phyloP scores from a whole-genome alignment of 805 yeast genomes.

The Candida xiaguanensis region DNA sequence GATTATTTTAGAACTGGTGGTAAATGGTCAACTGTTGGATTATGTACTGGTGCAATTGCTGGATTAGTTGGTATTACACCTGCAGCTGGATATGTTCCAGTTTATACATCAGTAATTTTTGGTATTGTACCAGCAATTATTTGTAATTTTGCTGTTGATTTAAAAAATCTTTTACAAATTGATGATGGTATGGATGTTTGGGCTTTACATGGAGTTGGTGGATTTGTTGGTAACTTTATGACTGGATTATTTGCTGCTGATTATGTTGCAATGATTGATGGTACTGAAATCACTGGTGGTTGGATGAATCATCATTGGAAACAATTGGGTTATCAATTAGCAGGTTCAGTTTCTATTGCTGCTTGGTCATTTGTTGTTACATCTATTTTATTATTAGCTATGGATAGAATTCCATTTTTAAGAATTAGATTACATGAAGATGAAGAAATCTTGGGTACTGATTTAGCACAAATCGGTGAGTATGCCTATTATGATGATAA shows the following conservation, averaged over 20 bases:
- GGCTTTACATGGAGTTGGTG: slow-evolving; percentile 93
- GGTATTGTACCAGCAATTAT: slow-evolving; percentile 74
- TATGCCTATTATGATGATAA: slow-evolving; percentile 67
- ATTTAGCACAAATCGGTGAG: slow-evolving; percentile 88
- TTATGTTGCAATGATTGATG: slow-evolving; percentile 83
- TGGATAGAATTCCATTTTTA: slow-evolving; percentile 78
- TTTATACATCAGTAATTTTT: slow-evolving; percentile 81
- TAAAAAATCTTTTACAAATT: slow-evolving; percentile 65
- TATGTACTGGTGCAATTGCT: slow-evolving; percentile 90
- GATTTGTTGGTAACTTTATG: slow-evolving; percentile 73
- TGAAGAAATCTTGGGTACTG: slow-evolving; percentile 86
- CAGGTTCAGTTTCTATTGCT: slow-evolving; percentile 68
- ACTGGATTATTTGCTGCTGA: slow-evolving; percentile 93
- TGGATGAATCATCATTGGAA: slow-evolving; percentile 80
- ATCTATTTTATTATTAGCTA: slow-evolving; percentile 55
- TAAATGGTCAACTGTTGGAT: slow-evolving; percentile 90
- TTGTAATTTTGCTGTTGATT: slow-evolving; percentile 83
- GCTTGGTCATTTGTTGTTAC: slow-evolving; percentile 77
- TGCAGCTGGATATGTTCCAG: slow-evolving; percentile 94
- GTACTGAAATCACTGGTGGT: slow-evolving; percentile 72
- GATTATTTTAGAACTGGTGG: slow-evolving; percentile 84
- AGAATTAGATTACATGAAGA: slow-evolving; percentile 80
- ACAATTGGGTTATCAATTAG: slow-evolving; percentile 86
- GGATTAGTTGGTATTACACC: slow-evolving; percentile 96
- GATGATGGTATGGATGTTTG: slow-evolving; percentile 96